Evolutionary conservation across 768 basidiomycete species (phyloP).

Genomic region (Pholiota molesta): DNA sequence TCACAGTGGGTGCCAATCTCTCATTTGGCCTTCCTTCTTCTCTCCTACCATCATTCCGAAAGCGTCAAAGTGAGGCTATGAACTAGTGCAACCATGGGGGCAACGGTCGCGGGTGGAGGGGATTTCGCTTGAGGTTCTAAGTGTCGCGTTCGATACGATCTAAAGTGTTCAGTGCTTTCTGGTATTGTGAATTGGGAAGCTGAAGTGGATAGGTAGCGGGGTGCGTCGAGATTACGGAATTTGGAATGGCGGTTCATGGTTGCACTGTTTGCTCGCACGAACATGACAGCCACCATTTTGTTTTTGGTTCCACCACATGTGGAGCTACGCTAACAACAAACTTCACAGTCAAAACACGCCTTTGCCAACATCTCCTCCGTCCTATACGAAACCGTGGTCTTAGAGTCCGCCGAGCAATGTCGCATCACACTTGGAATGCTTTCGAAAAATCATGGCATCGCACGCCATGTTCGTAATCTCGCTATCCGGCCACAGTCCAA

Average conservation of each 20-base stretch:
- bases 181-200: too few species aligned
- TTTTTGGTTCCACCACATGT: background rate
- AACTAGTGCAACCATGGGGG: background rate
- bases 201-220: background rate
- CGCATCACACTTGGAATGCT: constrained; percentile 70
- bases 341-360: constrained; percentile 53
- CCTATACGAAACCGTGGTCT: constrained; percentile 60
- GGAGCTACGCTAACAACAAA: background rate
- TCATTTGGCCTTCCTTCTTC: background rate
- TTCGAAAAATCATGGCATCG: constrained; percentile 49
- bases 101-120: background rate
- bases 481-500: constrained; percentile 45
- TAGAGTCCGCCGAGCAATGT: constrained; percentile 63
- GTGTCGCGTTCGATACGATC: too few species aligned
- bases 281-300: background rate
- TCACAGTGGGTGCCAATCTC: constrained; percentile 51
- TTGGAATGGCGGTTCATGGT: background rate
- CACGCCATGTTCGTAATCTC: constrained; percentile 69
- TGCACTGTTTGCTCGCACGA: background rate
- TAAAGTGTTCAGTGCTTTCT: too few species aligned
- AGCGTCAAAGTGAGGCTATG: background rate
- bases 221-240: background rate
- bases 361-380: constrained; percentile 55
- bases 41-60: background rate
- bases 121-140: background rate